Evolutionary conservation across 345 rosid genomes (phyloP).

Genomic region (Sonneratia caseolaris): DNA sequence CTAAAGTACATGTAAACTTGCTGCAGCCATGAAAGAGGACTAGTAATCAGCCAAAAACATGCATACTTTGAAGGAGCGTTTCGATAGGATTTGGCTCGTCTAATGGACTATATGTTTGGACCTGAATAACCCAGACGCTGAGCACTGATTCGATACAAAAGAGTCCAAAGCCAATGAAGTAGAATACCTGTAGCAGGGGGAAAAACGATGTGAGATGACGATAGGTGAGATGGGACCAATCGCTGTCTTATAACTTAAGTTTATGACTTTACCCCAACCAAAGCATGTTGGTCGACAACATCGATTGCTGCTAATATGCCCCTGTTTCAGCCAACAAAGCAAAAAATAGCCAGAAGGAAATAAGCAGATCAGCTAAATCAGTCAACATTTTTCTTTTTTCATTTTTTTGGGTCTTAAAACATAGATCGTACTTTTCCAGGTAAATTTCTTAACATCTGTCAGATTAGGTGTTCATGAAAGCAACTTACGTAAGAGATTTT

Average conservation of each 20-base stretch:
- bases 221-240: background rate
- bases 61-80: background rate
- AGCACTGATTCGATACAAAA: conserved; percentile 62
- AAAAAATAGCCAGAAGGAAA: background rate
- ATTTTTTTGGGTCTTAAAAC: background rate
- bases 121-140: conserved; percentile 96
- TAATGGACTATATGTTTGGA: conserved; percentile 5
- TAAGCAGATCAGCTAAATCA: background rate
- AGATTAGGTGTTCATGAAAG: background rate
- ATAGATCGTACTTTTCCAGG: background rate
- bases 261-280: conserved; percentile 61
- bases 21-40: conserved; percentile 24
- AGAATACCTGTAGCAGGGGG: conserved; percentile 46
- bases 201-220: background rate
- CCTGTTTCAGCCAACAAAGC: conserved; percentile 24
- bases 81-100: background rate
- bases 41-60: background rate
- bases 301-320: conserved; percentile 86
- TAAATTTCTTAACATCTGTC: background rate
- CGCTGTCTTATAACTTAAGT: background rate
- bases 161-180: conserved; percentile 70
- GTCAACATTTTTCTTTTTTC: too few relatives aligned
- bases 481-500: conserved; percentile 83
- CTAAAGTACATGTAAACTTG: conserved; percentile 79
- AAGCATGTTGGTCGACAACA: conserved; percentile 26